Evolutionary conservation across 2,329 filamentous ascomycete genomes (phyloP).

Genomic region (Pseudohalonectria lignicola): DNA sequence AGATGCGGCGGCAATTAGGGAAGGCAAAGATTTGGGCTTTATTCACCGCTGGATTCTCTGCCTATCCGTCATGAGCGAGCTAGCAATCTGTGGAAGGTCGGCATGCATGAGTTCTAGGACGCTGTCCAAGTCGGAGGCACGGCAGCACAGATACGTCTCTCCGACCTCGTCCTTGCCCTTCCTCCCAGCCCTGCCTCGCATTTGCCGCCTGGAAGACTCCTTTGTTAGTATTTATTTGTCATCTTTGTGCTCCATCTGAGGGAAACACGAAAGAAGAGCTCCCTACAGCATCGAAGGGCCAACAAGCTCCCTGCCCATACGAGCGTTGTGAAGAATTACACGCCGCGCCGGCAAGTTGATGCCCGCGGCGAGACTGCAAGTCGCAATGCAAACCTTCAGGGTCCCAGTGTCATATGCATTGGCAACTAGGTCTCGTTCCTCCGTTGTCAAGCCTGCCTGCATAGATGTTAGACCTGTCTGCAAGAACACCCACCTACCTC

Average conservation of each 20-base stretch:
- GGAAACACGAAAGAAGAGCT: background rate
- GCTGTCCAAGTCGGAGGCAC: conserved; percentile 54
- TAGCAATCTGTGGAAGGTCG: conserved; percentile 58
- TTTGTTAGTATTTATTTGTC: no score
- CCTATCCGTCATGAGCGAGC: conserved; percentile 45
- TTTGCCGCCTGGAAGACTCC: conserved; percentile 40
- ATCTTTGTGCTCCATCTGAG: background rate
- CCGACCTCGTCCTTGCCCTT: conserved; percentile 71
- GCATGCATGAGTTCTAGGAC: conserved; percentile 62
- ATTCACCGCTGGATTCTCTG: conserved; percentile 15
- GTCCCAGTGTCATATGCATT: conserved; percentile 58
- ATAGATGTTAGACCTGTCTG: background rate
- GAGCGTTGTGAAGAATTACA: conserved; percentile 64
- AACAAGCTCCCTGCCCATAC: conserved; percentile 68
- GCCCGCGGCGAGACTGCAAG: conserved; percentile 72
- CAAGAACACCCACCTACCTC: no score
- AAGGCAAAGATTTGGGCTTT: no score
- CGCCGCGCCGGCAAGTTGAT: conserved; percentile 65
- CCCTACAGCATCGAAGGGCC: conserved; percentile 58
- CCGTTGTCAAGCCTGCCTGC: conserved; percentile 58
- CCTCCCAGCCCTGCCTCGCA: conserved; percentile 66
- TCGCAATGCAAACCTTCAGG: conserved; percentile 63
- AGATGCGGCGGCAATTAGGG: no score
- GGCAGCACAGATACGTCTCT: conserved; percentile 68
- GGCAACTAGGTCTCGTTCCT: conserved; percentile 64